A percentile compares a stretch with the other conserved stretches of the same genome.
These are phyloP conservation scores for Parvularia atlantis DNA, from an alignment of 78 protist genomes.

Conservation along the genomic window DNA sequence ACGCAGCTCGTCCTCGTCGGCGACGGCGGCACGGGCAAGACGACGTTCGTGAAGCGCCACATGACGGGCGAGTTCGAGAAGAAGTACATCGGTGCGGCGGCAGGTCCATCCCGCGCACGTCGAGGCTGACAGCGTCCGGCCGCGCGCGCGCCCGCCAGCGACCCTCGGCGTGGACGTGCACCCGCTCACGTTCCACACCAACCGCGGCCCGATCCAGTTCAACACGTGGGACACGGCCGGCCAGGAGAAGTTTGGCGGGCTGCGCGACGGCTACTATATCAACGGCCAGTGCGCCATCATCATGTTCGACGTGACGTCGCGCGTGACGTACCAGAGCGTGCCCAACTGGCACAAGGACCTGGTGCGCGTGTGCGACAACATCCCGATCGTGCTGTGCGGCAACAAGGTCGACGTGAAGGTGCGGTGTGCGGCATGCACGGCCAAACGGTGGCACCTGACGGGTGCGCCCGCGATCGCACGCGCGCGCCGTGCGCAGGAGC, in stretches of 20 bases:
- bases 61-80: slow-evolving; percentile 97
- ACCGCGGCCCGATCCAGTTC: slow-evolving; percentile 83
- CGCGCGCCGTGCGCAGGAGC: no score
- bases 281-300: slow-evolving; percentile 93
- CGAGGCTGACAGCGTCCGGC: background rate
- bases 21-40: slow-evolving; percentile 97
- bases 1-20: slow-evolving; percentile 94
- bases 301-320: slow-evolving; percentile 99
- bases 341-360: slow-evolving; percentile 97
- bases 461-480: no score
- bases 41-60: slow-evolving; percentile 99
- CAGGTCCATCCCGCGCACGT: background rate
- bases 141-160: slow-evolving; percentile 23
- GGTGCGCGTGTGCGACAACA: slow-evolving; percentile 89
- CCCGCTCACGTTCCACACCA: slow-evolving; percentile 90
- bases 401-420: slow-evolving; percentile 98
- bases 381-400: slow-evolving; percentile 97
- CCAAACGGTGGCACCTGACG: no score
- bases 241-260: slow-evolving; percentile 99
- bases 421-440: slow-evolving; percentile 70
- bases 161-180: slow-evolving; percentile 89
- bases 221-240: slow-evolving; percentile 99
- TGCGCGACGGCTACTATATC: slow-evolving; percentile 96
- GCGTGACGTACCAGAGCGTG: slow-evolving; percentile 93
- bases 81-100: slow-evolving; percentile 73